phyloP scores from a whole-genome alignment of 2,329 filamentous ascomycete species.

The Lasiodiplodia sp. region DNA sequence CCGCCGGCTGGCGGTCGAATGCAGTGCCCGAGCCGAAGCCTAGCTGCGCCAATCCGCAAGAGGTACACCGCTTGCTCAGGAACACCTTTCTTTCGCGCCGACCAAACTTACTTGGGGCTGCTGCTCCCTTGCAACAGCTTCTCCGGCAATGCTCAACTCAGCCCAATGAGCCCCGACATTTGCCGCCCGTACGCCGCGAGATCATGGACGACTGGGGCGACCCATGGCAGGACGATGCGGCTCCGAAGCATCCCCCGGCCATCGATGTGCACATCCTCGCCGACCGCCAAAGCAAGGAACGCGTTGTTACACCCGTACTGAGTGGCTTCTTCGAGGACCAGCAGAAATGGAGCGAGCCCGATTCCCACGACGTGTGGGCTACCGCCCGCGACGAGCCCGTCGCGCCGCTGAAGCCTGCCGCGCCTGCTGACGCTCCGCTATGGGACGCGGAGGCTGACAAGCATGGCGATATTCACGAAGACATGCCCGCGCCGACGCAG shows the following conservation, averaged over 20 bases:
- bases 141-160: conserved; percentile 6
- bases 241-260: conserved; percentile 34
- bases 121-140: conserved; percentile 7
- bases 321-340: conserved; percentile 42
- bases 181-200: conserved; percentile 33
- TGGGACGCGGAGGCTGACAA: conserved; percentile 3
- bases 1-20: background rate
- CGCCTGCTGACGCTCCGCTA: background rate
- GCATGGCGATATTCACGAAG: background rate
- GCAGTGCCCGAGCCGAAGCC: too few species aligned
- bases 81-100: conserved; percentile 13
- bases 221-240: conserved; percentile 49
- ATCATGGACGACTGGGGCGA: conserved; percentile 53
- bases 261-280: conserved; percentile 21
- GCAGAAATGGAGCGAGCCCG: conserved; percentile 45
- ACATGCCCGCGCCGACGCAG: background rate
- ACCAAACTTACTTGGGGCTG: background rate
- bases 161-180: conserved; percentile 22
- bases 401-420: conserved; percentile 1
- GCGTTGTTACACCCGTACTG: conserved; percentile 26
- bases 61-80: conserved; percentile 27
- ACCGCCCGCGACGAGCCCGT: conserved; percentile 1
- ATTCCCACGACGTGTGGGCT: conserved; percentile 42
- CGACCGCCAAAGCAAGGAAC: conserved; percentile 33
- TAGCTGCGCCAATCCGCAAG: conserved; percentile 17